phyloP scores from a whole-genome alignment of 2,329 filamentous ascomycete species.

The Xylaria sp. region DNA sequence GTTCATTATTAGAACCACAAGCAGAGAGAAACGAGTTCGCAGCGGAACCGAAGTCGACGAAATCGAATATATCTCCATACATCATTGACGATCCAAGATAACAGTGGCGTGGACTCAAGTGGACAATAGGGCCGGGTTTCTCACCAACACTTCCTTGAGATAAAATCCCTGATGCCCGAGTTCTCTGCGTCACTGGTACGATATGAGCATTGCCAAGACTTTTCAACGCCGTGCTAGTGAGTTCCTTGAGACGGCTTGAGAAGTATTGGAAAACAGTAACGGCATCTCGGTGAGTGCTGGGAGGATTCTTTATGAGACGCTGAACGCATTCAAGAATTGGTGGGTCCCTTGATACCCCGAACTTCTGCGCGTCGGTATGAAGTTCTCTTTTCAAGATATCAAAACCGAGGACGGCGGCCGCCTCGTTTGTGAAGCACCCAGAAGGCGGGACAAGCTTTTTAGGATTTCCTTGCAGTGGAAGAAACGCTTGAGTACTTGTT shows the following conservation, averaged over 20 bases:
- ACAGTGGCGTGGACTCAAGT: slow-evolving; percentile 76
- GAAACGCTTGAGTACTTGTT: slow-evolving; percentile 66
- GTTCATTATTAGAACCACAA: slow-evolving; percentile 91
- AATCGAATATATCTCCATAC: slow-evolving; percentile 94
- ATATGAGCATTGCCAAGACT: slow-evolving; percentile 74
- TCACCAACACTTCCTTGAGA: slow-evolving; percentile 52
- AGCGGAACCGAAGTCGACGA: slow-evolving; percentile 90
- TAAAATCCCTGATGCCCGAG: slow-evolving; percentile 42
- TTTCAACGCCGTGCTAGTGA: slow-evolving; percentile 70
- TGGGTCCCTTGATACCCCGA: slow-evolving; percentile 87
- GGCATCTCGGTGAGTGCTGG: slow-evolving; percentile 73
- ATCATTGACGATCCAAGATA: slow-evolving; percentile 78
- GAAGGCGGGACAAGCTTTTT: slow-evolving; percentile 75
- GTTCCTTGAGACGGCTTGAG: slow-evolving; percentile 77
- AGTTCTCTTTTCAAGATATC: slow-evolving; percentile 79
- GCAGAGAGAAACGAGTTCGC: slow-evolving; percentile 90
- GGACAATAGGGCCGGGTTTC: slow-evolving; percentile 55
- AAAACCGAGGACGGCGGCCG: slow-evolving; percentile 82
- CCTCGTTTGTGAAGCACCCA: slow-evolving; percentile 84
- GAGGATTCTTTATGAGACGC: slow-evolving; percentile 76
- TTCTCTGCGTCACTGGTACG: slow-evolving; percentile 70
- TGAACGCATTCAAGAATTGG: slow-evolving; percentile 81
- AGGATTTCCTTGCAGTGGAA: slow-evolving; percentile 78
- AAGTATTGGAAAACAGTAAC: slow-evolving; percentile 85
- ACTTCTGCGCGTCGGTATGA: slow-evolving; percentile 81